Evolutionary conservation across 306 rosid genomes (phyloP).

Genomic region (Rosa chinensis): DNA sequence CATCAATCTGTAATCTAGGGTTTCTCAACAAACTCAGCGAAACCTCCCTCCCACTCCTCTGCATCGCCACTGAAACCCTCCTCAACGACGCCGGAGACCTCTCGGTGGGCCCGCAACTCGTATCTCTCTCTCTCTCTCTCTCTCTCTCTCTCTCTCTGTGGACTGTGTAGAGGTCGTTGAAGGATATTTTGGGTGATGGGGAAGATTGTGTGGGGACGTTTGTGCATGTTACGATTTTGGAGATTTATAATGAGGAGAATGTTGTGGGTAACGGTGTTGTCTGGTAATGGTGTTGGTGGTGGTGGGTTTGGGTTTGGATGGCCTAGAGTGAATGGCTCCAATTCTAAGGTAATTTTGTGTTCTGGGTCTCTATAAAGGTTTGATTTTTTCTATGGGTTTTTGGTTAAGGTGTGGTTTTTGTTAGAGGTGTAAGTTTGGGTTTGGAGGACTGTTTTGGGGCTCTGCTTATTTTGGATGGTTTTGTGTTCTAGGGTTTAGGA

Average conservation of each 20-base stretch:
- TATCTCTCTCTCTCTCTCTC: no score
- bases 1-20: no score
- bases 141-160: slow-evolving; percentile 15
- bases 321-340: slow-evolving; percentile 82
- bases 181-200: slow-evolving; percentile 76
- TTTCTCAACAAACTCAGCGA: no score
- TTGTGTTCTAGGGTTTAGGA: no score
- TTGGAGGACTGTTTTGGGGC: neutral
- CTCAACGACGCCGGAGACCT: no score
- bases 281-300: slow-evolving; percentile 63
- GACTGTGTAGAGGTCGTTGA: slow-evolving; percentile 80
- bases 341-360: slow-evolving; percentile 49
- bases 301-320: slow-evolving; percentile 76
- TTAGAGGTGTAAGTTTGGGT: neutral
- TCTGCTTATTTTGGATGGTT: no score
- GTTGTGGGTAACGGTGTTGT: no score
- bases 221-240: slow-evolving; percentile 91
- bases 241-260: slow-evolving; percentile 97
- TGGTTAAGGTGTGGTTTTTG: neutral
- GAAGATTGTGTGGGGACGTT: slow-evolving; percentile 56
- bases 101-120: no score
- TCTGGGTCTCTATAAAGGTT: neutral
- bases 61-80: no score
- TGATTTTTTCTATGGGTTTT: neutral
- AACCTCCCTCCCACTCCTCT: no score